Evolutionary conservation across 2,329 filamentous ascomycete species (phyloP), one percentile per base, ranked within the genome.

Genomic region (Fusarium oxysporum): DNA sequence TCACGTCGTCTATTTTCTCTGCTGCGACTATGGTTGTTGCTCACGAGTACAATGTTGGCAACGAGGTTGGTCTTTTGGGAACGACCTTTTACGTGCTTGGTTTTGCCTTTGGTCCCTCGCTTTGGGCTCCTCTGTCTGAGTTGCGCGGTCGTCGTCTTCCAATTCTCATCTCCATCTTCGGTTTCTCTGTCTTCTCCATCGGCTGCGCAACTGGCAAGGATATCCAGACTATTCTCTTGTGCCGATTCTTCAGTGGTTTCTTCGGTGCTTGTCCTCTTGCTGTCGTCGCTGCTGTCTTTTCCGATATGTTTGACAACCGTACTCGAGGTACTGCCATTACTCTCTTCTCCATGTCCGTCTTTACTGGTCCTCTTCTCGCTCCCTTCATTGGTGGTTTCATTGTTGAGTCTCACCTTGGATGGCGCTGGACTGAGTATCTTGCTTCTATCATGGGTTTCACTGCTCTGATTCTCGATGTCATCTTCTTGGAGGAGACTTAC

Each of bases 1-100:
- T 95, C 77, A 90, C 91, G 1, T 92, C 90, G n/a, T 92, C 89
- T 81, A 90, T 95, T 77, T 95, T 93, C 83, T 93, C 92, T 3
- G 84, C 90, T 30, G 91, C 92, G 10, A 93, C 90, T 3, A 72
- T 75, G 12, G 78, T 84, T 23, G 85, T 95, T 16, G 87, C 89
- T 8, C 62, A 67, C 6, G 81, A 90, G 74, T 95, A 90, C 75
- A 74, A 85, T 68, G 91, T 94, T 37, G 88, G 87, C 21, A 78
- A 80, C 9, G 89, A 92, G 76, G 89, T 93, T 47, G 88, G 89
- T 51, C 79, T 92, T 8, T 82, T 94, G 16, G 91, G 91, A 25
- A 86, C 93, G 1, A 91, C 91, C 1, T 85, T 93, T 56, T 94
- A 91, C 82, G 91, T 93, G n/a, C 81, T 93, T 13, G 91, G 91